These are phyloP conservation scores for Ammopiptanthus mongolicus DNA, from an alignment of 306 rosid genomes.

Conservation along the genomic window DNA sequence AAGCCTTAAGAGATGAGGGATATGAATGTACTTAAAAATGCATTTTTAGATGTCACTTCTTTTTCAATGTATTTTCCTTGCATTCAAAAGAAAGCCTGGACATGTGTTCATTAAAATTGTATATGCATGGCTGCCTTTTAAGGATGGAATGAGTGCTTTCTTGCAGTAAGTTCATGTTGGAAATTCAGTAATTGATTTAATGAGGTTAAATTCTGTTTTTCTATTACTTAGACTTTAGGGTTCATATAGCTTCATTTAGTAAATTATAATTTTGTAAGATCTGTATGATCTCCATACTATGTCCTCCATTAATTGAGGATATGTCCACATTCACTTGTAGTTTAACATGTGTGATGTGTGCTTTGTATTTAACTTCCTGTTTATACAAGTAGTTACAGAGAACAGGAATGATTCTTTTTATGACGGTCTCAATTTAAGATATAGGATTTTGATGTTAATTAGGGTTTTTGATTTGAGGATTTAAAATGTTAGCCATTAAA, in stretches of 20 bases:
- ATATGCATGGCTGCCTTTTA: neutral
- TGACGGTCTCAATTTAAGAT: neutral
- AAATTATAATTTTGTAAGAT: neutral
- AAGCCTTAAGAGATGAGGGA: slow-evolving; percentile 10
- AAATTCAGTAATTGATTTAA: neutral
- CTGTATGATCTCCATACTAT: neutral
- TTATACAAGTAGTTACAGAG: neutral
- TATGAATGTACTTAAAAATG: slow-evolving; percentile 9
- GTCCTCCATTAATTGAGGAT: neutral
- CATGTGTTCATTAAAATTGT: neutral
- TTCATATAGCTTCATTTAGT: neutral
- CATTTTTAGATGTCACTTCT: neutral
- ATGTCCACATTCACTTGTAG: neutral
- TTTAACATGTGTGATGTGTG: neutral
- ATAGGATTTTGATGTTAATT: neutral
- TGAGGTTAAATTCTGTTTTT: neutral
- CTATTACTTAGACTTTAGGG: neutral
- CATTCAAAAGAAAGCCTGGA: neutral
- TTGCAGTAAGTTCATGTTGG: slow-evolving; percentile 1
- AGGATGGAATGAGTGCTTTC: neutral
- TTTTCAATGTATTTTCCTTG: neutral
- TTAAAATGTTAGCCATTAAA: neutral
- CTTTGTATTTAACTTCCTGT: neutral
- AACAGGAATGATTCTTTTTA: neutral
- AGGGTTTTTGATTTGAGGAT: neutral